Conservation (phyloP, 208 protist species). For the Borovskyia barvae region DNA sequence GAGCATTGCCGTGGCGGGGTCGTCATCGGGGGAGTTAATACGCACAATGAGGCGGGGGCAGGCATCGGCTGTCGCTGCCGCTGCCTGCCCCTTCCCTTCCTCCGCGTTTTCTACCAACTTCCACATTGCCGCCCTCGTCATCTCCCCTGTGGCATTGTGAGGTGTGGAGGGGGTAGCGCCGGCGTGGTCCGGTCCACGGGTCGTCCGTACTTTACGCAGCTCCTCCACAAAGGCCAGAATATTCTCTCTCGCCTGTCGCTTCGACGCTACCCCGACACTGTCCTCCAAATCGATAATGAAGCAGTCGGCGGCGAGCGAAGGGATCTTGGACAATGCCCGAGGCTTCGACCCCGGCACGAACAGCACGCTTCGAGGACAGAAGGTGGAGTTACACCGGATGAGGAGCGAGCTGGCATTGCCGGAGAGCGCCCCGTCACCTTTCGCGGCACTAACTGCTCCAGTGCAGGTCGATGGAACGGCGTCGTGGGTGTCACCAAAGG, state of each 20-base stretch:
- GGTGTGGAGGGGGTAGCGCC: no score
- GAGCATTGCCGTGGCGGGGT: constrained; percentile 66
- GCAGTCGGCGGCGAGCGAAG: constrained; percentile 55
- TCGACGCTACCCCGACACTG: constrained; percentile 37
- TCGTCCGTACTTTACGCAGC: constrained; percentile 4
- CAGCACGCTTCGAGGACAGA: constrained; percentile 79
- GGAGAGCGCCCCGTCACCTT: not conserved
- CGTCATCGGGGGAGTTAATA: constrained; percentile 78
- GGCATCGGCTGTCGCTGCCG: not conserved
- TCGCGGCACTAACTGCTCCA: not conserved
- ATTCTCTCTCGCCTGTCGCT: constrained; percentile 59
- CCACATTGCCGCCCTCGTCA: constrained; percentile 9
- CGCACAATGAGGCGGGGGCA: constrained; percentile 63
- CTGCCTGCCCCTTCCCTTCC: not conserved
- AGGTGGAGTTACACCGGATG: constrained; percentile 42
- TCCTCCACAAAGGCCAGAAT: constrained; percentile 51
- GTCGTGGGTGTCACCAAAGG: constrained; percentile 2
- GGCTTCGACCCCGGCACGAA: constrained; percentile 64
- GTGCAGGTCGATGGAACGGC: not conserved
- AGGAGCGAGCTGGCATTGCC: constrained; percentile 2
- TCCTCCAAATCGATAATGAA: constrained; percentile 82
- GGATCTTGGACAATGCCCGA: constrained; percentile 53
- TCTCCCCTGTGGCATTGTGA: no score
- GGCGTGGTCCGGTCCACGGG: no score
- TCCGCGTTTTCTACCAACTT: no score